Conservation (phyloP, 331 rosid genomes). For the Saraca asoca region DNA sequence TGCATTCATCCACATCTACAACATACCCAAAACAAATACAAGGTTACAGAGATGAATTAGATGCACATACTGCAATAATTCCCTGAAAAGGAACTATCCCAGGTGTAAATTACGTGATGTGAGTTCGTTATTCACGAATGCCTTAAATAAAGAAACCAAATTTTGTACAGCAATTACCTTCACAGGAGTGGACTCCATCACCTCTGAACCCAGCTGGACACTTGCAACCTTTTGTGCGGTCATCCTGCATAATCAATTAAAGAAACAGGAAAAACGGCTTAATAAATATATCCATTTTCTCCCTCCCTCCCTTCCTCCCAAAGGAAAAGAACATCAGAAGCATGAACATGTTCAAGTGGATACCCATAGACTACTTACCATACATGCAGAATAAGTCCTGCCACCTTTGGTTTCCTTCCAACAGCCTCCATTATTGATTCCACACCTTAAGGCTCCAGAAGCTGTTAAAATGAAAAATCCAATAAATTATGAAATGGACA, state of each 20-base stretch:
- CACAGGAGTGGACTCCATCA: constrained; percentile 71
- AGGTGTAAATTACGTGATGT: neutral
- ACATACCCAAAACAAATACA: constrained; percentile 30
- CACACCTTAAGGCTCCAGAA: constrained; percentile 80
- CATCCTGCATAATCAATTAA: constrained; percentile 57
- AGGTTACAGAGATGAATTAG: neutral
- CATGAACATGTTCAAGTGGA: constrained; percentile 2
- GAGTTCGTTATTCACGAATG: constrained; percentile 4
- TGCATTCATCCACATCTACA: constrained; percentile 87
- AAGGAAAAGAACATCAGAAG: constrained; percentile 4
- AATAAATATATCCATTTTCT: neutral
- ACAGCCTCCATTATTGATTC: constrained; percentile 90
- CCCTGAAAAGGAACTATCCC: neutral
- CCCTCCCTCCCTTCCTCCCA: neutral
- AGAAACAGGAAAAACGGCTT: neutral
- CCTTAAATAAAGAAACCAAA: neutral
- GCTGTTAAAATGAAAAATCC: constrained; percentile 52
- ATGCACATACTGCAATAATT: constrained; percentile 17
- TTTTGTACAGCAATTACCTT: constrained; percentile 56
- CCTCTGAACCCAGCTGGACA: constrained; percentile 96
- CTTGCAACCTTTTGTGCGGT: constrained; percentile 66
- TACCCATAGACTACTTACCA: constrained; percentile 49
- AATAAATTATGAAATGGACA: constrained; percentile 1
- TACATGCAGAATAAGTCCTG: constrained; percentile 75
- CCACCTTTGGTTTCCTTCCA: constrained; percentile 66